A percentile compares a stretch with the other conserved stretches of the same genome.
phyloP scores from a whole-genome alignment of 331 rosid species.

The Saraca asoca region DNA sequence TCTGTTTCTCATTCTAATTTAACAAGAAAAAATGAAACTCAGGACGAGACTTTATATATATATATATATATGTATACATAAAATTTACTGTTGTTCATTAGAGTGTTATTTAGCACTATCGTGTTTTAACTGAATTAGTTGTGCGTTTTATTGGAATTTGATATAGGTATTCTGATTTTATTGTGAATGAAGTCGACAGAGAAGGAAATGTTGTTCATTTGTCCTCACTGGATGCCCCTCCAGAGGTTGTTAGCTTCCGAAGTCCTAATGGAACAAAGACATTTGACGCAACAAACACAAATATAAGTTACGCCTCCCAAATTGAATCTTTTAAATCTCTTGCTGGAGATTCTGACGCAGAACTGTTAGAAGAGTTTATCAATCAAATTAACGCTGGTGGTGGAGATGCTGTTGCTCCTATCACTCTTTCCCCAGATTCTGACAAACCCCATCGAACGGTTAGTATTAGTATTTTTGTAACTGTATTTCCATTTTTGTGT shows the following conservation, averaged over 20 bases:
- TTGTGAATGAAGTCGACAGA: constrained; percentile 81
- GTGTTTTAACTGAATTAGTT: background rate
- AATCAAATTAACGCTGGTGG: constrained; percentile 58
- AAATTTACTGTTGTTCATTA: background rate
- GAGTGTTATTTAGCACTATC: background rate
- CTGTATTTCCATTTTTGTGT: background rate
- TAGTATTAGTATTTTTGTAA: constrained; percentile 34
- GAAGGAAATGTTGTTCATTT: constrained; percentile 72
- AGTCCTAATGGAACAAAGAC: constrained; percentile 33
- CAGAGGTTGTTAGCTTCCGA: constrained; percentile 45
- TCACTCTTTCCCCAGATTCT: constrained; percentile 71
- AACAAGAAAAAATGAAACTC: background rate
- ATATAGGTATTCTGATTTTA: constrained; percentile 86
- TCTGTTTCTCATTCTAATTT: background rate
- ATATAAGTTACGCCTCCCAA: constrained; percentile 60
- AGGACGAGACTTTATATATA: background rate
- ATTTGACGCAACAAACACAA: constrained; percentile 29
- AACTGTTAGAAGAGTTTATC: constrained; percentile 57
- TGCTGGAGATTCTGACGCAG: constrained; percentile 63
- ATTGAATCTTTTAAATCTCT: constrained; percentile 74
- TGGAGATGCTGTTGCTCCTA: constrained; percentile 52
- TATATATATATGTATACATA: background rate
- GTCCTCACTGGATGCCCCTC: constrained; percentile 66
- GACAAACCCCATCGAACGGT: constrained; percentile 89
- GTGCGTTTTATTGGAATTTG: constrained; percentile 18